Evolutionary conservation across 1,139 yeast species (phyloP), one percentile per base, ranked within the genome.

Genomic region (Blastobotrys aristatus): DNA sequence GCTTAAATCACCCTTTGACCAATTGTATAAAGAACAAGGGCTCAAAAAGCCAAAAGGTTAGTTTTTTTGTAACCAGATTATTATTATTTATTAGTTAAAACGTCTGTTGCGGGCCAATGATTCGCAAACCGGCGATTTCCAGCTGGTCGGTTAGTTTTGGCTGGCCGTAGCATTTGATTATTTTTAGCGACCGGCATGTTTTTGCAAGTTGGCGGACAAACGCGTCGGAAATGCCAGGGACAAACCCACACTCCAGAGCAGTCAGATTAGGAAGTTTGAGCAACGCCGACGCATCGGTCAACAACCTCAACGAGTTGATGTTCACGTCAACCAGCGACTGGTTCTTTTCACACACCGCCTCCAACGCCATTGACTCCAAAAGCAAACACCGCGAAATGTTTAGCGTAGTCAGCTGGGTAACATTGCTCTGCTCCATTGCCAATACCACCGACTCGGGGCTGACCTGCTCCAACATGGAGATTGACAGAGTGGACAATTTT

Each of bases 121-220:
- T 42, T 27, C 24, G 39, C 8, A 33, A 26, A 16, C 46, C 46
- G 20, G 46, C 46, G 18, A 42, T 34, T 27, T 42, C 46, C 40
- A 42, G 26, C n/a, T 10, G n/a, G n/a, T 73, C 68, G 0, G 89
- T 80, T 48, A 92, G 82, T 53, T 78, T 70, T 56, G 84, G 85
- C 57, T 82, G 75, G 0, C 96, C 96, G 63, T 83, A 86, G 4
- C 86, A 87, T 59, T 87, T 96, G 48, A 89, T 60, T 11, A 85
- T 70, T 40, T 75, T 72, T 50, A 89, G 65, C 44, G 76, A 77
- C 0, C 82, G 77, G 56, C 92, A 84, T 14, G 73, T 70, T 24
- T 74, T 69, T 7, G 82, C 75, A 17, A 87, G 57, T 20, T 74
- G 60, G 27, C 73, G 72, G 13, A 87, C 63, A 0, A 80, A 71